Evolutionary conservation across 73 alveolate species (phyloP).

Genomic region (Paramecium tetraurelia): DNA sequence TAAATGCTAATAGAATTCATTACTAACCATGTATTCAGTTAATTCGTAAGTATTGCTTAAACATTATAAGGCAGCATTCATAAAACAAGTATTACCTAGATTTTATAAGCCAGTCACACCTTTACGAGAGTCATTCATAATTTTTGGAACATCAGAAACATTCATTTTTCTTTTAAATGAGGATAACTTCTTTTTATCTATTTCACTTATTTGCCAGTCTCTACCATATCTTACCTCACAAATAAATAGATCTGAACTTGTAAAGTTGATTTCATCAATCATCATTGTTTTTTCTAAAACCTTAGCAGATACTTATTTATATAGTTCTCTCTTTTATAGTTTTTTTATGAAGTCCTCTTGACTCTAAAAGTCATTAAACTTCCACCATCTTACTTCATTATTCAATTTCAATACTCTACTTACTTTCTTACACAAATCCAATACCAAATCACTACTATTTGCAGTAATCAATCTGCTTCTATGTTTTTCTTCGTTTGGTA

Average conservation of each 20-base stretch:
- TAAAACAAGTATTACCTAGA: slow-evolving; percentile 85
- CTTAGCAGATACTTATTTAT: background rate
- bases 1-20: slow-evolving; percentile 31
- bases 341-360: background rate
- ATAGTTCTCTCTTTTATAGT: background rate
- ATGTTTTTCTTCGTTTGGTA: slow-evolving; percentile 26
- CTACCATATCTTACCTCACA: slow-evolving; percentile 12
- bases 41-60: slow-evolving; percentile 78
- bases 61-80: slow-evolving; percentile 85
- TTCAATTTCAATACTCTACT: background rate
- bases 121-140: slow-evolving; percentile 17
- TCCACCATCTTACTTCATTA: slow-evolving; percentile 33
- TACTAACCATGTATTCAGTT: slow-evolving; percentile 67
- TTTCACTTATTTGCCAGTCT: slow-evolving; percentile 22
- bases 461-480: slow-evolving; percentile 35
- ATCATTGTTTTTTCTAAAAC: background rate
- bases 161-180: background rate
- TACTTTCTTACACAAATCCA: background rate
- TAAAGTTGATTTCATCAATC: slow-evolving; percentile 15
- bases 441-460: background rate
- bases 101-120: slow-evolving; percentile 82
- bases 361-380: background rate
- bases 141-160: slow-evolving; percentile 18
- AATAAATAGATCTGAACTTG: background rate
- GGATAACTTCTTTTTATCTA: background rate